Evolutionary conservation across 2,329 filamentous ascomycete species (phyloP).

Genomic region (Claviceps sp.): DNA sequence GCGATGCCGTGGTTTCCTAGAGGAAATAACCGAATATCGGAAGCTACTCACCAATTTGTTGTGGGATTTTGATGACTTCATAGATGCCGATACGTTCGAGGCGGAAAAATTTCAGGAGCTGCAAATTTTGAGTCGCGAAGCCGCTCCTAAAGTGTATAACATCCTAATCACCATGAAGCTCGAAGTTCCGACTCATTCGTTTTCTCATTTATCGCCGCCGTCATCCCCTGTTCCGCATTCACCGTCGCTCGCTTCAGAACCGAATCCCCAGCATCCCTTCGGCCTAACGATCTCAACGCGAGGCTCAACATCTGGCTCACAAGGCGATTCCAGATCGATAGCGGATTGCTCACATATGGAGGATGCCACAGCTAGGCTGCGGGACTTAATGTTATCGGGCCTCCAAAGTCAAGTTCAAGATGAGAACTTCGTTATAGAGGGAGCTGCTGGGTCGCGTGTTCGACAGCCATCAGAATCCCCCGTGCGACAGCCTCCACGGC

Average conservation of each 20-base stretch:
- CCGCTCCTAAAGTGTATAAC: constrained; percentile 34
- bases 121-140: constrained; percentile 32
- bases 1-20: constrained; percentile 16
- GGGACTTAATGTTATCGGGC: constrained; percentile 11
- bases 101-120: constrained; percentile 34
- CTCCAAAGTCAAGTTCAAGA: background rate
- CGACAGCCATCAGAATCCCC: constrained; percentile 6
- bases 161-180: constrained; percentile 42
- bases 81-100: constrained; percentile 37
- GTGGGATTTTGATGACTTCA: constrained; percentile 44
- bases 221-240: constrained; percentile 10
- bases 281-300: background rate
- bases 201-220: constrained; percentile 16
- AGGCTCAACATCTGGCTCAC: constrained; percentile 4
- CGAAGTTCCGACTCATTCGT: constrained; percentile 17
- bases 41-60: constrained; percentile 34
- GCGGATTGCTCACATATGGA: constrained; percentile 10
- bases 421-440: too few species aligned
- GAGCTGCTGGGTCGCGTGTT: background rate
- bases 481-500: constrained; percentile 18
- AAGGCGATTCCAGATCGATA: constrained; percentile 2
- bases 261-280: background rate
- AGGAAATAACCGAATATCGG: constrained; percentile 35
- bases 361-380: constrained; percentile 17
- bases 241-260: constrained; percentile 5